phyloP scores from a whole-genome alignment of 2,329 filamentous ascomycete genomes.

The Colletotrichum gigasporum region DNA sequence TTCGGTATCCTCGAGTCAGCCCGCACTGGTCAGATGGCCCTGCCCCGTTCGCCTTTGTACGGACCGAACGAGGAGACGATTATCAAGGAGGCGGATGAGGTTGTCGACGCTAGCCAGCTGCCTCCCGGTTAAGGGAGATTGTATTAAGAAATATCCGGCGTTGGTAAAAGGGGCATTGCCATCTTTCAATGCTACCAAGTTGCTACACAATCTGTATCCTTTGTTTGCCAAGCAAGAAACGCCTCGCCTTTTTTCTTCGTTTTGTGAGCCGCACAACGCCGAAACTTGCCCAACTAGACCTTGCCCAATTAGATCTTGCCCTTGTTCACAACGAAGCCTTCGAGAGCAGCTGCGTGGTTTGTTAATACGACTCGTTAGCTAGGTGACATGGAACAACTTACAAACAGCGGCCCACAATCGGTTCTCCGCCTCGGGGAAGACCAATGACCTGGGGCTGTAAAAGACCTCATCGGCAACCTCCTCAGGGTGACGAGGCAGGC shows the following conservation, averaged over 20 bases:
- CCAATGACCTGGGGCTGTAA: slow-evolving; percentile 84
- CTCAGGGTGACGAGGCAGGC: slow-evolving; percentile 88
- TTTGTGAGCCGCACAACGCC: slow-evolving; percentile 21
- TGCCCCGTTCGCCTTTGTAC: slow-evolving; percentile 90
- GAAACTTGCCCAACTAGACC: slow-evolving; percentile 53
- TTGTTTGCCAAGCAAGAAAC: slow-evolving; percentile 23
- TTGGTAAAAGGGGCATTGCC: slow-evolving; percentile 32
- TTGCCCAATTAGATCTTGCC: slow-evolving; percentile 75
- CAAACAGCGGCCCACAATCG: slow-evolving; percentile 88
- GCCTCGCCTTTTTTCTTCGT: slow-evolving; percentile 15
- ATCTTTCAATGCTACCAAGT: slow-evolving; percentile 32
- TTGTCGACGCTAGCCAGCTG: slow-evolving; percentile 93
- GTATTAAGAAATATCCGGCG: slow-evolving; percentile 31
- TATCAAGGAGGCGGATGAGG: slow-evolving; percentile 88
- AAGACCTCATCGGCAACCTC: slow-evolving; percentile 97
- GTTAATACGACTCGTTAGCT: neutral
- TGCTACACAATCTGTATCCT: slow-evolving; percentile 31
- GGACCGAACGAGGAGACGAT: slow-evolving; percentile 75
- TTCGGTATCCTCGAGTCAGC: slow-evolving; percentile 98
- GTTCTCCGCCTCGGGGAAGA: slow-evolving; percentile 96
- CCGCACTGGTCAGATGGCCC: slow-evolving; percentile 94
- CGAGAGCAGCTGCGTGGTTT: slow-evolving; percentile 71
- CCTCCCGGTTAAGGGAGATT: slow-evolving; percentile 77
- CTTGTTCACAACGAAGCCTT: slow-evolving; percentile 94
- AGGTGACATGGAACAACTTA: slow-evolving; percentile 50